Conservation (phyloP, 2,329 filamentous ascomycete species). For the Neonectria sp. region DNA sequence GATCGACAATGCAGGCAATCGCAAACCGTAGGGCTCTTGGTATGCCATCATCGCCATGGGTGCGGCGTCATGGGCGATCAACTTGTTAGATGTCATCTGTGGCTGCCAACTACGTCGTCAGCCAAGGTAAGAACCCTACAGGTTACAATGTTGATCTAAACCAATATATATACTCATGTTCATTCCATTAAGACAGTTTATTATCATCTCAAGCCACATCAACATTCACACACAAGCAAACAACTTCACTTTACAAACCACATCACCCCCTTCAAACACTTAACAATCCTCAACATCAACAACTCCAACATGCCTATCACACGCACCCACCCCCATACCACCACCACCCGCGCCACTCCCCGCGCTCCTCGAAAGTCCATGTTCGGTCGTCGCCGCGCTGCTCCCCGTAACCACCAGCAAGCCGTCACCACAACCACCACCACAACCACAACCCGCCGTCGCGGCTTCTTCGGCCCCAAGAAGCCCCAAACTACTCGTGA, state of each 20-base stretch:
- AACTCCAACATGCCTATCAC: slow-evolving; percentile 53
- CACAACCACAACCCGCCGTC: slow-evolving; percentile 60
- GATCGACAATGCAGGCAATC: slow-evolving; percentile 18
- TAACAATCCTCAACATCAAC: slow-evolving; percentile 6
- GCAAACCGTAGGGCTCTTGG: neutral
- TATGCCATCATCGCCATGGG: slow-evolving; percentile 26
- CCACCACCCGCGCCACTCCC: slow-evolving; percentile 35
- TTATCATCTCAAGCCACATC: neutral
- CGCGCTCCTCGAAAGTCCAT: slow-evolving; percentile 44
- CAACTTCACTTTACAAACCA: neutral
- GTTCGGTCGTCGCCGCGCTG: slow-evolving; percentile 43
- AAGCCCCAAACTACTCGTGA: slow-evolving; percentile 52
- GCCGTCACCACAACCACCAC: slow-evolving; percentile 56
- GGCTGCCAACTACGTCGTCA: neutral
- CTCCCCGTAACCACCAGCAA: slow-evolving; percentile 45
- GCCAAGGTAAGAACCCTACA: no score
- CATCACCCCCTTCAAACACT: slow-evolving; percentile 15
- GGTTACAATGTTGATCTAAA: neutral
- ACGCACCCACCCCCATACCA: slow-evolving; percentile 42
- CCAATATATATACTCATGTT: slow-evolving; percentile 24
- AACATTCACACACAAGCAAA: neutral
- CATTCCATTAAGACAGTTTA: neutral
- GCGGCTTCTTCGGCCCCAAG: slow-evolving; percentile 58
- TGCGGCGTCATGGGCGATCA: slow-evolving; percentile 16
- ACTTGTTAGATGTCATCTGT: slow-evolving; percentile 2